Evolutionary conservation across 1,284 basidiomycete genomes (phyloP).

Genomic region (Rhodotorula sp.): DNA sequence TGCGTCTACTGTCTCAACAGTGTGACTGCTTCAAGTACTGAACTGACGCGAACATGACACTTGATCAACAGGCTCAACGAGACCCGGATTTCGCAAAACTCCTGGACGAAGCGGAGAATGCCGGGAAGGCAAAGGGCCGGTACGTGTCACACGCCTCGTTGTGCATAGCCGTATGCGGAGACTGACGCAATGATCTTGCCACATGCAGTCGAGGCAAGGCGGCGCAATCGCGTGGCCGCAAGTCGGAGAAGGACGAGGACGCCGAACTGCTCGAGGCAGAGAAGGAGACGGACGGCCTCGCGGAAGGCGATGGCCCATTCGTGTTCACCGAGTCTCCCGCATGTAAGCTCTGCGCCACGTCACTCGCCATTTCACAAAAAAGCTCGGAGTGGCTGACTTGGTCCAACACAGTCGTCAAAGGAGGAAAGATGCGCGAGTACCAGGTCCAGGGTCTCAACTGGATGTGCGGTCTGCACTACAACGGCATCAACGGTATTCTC

Average conservation of each 20-base stretch:
- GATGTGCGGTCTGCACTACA: constrained; percentile 91
- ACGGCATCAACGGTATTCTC: constrained; percentile 87
- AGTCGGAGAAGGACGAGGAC: constrained; percentile 97
- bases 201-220: constrained; percentile 44
- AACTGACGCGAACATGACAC: not conserved
- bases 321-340: constrained; percentile 89
- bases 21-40: not conserved
- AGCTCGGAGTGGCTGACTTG: not conserved
- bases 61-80: constrained; percentile 62
- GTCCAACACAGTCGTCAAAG: constrained; percentile 68
- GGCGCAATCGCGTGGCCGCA: constrained; percentile 55
- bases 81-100: constrained; percentile 92
- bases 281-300: constrained; percentile 66
- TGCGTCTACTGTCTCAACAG: constrained; percentile 49
- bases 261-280: constrained; percentile 83
- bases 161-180: not conserved
- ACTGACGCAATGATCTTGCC: not conserved
- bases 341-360: constrained; percentile 58
- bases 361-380: constrained; percentile 13
- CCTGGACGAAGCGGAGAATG: constrained; percentile 66
- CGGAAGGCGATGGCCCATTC: constrained; percentile 61
- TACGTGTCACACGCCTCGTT: not conserved
- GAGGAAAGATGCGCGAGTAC: constrained; percentile 84
- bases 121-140: constrained; percentile 69
- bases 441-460: constrained; percentile 96